A percentile compares a stretch with the other conserved stretches of the same genome.
Conservation (phyloP, 352 stramenopile genomes). For the Phytopythium sindhum region DNA sequence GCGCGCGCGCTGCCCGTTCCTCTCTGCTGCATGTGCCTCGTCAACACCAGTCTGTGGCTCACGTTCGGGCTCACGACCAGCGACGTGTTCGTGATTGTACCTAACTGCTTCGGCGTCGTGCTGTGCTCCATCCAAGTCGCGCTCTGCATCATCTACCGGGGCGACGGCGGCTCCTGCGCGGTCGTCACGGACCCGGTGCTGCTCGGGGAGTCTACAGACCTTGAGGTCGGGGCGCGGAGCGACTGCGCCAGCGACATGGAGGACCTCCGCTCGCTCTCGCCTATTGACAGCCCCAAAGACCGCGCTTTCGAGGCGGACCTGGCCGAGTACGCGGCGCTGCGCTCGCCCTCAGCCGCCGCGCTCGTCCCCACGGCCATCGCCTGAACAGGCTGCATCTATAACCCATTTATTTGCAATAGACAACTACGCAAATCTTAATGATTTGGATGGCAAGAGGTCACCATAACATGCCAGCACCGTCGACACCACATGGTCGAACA, state of each 20-base stretch:
- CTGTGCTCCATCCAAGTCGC: conserved; percentile 22
- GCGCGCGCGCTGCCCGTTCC: conserved; percentile 25
- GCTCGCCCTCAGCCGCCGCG: background rate
- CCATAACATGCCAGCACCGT: background rate
- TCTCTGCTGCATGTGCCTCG: conserved; percentile 22
- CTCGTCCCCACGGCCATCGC: background rate
- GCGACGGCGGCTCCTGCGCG: background rate
- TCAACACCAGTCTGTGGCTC: conserved; percentile 27
- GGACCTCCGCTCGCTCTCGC: background rate
- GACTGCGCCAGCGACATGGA: conserved; percentile 4
- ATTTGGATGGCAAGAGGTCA: background rate
- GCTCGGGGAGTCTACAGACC: conserved; percentile 15
- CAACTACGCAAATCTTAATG: background rate
- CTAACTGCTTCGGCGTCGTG: conserved; percentile 27
- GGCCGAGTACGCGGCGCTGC: background rate
- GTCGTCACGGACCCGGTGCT: conserved; percentile 9
- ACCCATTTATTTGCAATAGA: background rate
- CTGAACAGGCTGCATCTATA: background rate
- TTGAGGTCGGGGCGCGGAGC: conserved; percentile 5
- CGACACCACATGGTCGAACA: background rate
- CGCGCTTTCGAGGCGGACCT: background rate
- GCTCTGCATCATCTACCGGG: conserved; percentile 27
- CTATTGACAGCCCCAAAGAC: conserved; percentile 11
- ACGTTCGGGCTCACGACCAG: conserved; percentile 17
- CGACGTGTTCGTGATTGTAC: conserved; percentile 28